Percentiles rank a stretch among this genome's conserved stretches.
phyloP scores from a whole-genome alignment of 2,329 filamentous ascomycete genomes.

The Helminthosporium solani region DNA sequence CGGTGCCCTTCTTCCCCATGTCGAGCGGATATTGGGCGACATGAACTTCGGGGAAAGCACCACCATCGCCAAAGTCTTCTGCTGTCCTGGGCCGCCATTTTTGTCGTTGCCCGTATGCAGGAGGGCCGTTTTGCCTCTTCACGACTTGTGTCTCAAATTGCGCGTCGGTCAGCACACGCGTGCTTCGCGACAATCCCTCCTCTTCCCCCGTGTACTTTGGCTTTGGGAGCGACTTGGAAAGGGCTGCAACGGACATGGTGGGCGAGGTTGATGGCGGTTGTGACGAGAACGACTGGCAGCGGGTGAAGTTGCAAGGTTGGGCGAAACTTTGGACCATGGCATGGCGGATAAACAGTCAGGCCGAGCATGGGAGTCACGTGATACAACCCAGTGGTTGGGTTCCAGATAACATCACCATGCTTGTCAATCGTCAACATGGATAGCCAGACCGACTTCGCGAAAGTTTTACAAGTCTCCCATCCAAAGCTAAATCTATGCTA shows the following conservation, averaged over 20 bases:
- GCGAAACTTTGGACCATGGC: not conserved
- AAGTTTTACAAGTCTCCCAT: too few relatives aligned
- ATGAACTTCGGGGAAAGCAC: conserved; percentile 90
- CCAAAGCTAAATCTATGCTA: too few relatives aligned
- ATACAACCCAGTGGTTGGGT: too few relatives aligned
- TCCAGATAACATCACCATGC: too few relatives aligned
- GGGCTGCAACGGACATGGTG: conserved; percentile 54
- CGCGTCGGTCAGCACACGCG: conserved; percentile 75
- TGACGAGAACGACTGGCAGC: not conserved
- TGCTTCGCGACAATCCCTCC: conserved; percentile 75
- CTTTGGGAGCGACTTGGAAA: conserved; percentile 80
- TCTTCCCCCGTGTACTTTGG: conserved; percentile 89
- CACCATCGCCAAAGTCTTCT: conserved; percentile 92
- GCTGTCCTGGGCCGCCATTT: conserved; percentile 87
- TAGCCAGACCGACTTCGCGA: too few relatives aligned
- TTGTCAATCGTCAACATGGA: too few relatives aligned
- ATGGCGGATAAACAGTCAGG: not conserved
- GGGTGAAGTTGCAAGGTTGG: too few relatives aligned
- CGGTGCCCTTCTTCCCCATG: conserved; percentile 75
- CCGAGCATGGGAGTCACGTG: too few relatives aligned
- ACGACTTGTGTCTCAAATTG: conserved; percentile 83
- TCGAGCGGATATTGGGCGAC: conserved; percentile 94
- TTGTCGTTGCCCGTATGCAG: conserved; percentile 79
- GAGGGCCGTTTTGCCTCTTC: conserved; percentile 71
- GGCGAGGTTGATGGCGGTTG: conserved; percentile 3